Evolutionary conservation across 2,329 filamentous ascomycete genomes (phyloP).

Genomic region (Ophiosphaerella herpotricha): DNA sequence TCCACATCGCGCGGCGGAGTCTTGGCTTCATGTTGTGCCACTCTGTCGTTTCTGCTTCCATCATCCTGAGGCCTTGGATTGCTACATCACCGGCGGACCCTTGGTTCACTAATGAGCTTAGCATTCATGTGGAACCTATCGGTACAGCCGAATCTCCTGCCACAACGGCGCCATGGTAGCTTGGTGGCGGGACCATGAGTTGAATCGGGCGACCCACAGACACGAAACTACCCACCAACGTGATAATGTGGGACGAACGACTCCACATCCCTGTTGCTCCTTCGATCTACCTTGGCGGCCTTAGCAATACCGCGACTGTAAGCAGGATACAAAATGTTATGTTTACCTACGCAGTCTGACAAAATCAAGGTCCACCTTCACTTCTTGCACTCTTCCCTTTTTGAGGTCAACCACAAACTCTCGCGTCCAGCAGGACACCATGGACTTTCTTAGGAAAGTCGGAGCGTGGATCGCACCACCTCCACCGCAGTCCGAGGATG

Average conservation of each 20-base stretch:
- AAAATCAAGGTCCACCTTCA: neutral
- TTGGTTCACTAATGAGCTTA: conserved; percentile 9
- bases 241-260: conserved; percentile 10
- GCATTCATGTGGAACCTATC: conserved; percentile 1
- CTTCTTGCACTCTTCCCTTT: neutral
- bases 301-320: conserved; percentile 11
- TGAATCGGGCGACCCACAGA: neutral
- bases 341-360: conserved; percentile 6
- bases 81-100: neutral
- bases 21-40: conserved; percentile 24
- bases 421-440: conserved; percentile 3
- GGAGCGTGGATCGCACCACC: conserved; percentile 42
- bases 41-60: neutral
- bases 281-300: conserved; percentile 18
- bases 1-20: conserved; percentile 27
- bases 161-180: neutral
- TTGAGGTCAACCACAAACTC: neutral
- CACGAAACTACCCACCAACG: conserved; percentile 6
- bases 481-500: conserved; percentile 45
- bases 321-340: conserved; percentile 22
- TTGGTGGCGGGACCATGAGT: conserved; percentile 1
- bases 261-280: conserved; percentile 11
- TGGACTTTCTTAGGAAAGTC: conserved; percentile 26
- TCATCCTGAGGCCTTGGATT: neutral
- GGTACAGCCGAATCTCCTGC: neutral